Base-by-base conservation (phyloP, 495 filamentous ascomycete genomes). In the Pyrenula massariospora region DNA sequence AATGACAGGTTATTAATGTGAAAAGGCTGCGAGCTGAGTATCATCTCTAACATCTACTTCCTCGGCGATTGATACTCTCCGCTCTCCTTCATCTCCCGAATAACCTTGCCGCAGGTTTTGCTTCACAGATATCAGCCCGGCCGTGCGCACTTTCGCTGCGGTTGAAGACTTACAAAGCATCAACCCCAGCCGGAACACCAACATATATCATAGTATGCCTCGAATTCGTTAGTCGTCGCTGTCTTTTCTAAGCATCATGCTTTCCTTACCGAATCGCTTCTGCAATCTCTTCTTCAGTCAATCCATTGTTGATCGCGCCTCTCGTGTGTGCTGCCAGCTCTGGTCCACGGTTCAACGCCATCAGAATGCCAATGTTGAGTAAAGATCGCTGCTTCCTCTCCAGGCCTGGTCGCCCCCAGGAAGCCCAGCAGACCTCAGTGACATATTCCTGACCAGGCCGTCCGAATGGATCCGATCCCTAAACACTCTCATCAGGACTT, bases 171-270 rank as follows among this genome's bases (percentile, higher is more conserved):
- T 42, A 42, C 61, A 74, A 75, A 2, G 69, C 79, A 54, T 84
- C 76, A 49, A 81, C 67, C n/a, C 77, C 78, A 10, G 78, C 78
- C 10, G 80, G 80, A 20, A 79, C 66, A 12, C 80, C 80, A 60
- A 77, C 80, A 61, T 82, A 83, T 22, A 69, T 72, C 3, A 73
- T 72, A 20, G 73, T 73, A 56, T 83, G 77, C 15, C 31, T 42
- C 8, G 5, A 8, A 8, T 15, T 15, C 15, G 31, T 42, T 15
- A 42, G 31, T 15, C 5, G 31, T 8, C 5, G 15, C 15, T n/a
- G n/a, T 42, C 31, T 15, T 5, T 15, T 5, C 31, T 15, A 42
- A 42, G 15, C 8, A 42, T 5, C 5, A 15, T 8, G 31, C 5
- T 15, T 42, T 5, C 31, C 31, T 8, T 15, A 42, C 54, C 80